phyloP scores from a whole-genome alignment of 176 grass and related monocot genomes.

The Rhipidocladum racemiflorum region DNA sequence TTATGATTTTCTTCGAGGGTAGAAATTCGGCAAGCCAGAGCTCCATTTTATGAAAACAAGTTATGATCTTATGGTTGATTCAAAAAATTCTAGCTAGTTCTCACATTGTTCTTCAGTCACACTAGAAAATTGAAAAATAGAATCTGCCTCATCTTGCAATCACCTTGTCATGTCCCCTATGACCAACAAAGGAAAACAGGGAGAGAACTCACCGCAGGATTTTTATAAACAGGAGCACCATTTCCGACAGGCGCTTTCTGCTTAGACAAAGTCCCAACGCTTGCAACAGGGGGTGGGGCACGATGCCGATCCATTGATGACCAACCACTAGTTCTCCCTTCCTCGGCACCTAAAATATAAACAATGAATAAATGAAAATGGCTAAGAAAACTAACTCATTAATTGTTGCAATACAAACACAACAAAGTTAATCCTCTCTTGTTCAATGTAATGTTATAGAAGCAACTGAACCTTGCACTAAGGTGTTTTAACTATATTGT shows the following conservation, averaged over 20 bases:
- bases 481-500: neutral
- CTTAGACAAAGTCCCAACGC: conserved; percentile 49
- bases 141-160: neutral
- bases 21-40: neutral
- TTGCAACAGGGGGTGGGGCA: conserved; percentile 59
- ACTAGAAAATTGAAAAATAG: neutral
- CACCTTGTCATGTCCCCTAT: neutral
- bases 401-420: neutral
- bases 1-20: neutral
- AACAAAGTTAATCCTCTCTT: neutral
- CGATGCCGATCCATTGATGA: conserved; percentile 64
- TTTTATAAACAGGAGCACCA: conserved; percentile 57
- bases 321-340: conserved; percentile 86
- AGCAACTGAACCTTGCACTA: conserved; percentile 1
- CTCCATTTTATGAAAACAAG: neutral
- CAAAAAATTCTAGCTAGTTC: neutral
- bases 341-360: conserved; percentile 60
- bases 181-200: neutral
- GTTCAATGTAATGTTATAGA: neutral
- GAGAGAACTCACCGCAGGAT: conserved; percentile 58
- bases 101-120: neutral
- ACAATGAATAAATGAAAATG: conserved; percentile 17
- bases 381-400: neutral
- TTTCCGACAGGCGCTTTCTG: conserved; percentile 79
- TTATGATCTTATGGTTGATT: neutral